Evolutionary conservation across 306 rosid species (phyloP), one percentile per base, ranked within the genome.

Genomic region (Glycine latifolia): DNA sequence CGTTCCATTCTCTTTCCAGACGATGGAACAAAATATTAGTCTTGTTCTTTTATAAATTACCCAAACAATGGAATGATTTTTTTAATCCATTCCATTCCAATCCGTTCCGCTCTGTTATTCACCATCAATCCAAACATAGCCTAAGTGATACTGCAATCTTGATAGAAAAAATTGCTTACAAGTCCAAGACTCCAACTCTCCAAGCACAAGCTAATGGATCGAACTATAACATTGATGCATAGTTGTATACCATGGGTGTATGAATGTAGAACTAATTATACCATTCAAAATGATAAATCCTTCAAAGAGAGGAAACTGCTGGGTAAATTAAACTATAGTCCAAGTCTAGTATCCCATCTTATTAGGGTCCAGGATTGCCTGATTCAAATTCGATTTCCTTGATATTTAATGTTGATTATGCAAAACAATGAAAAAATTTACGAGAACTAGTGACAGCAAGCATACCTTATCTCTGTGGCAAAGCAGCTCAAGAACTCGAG

Each of bases 391-490:
- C 3, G 44, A 39, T 73, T 49, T 39, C 35, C 67, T 12, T 6
- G 35, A 52, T 2, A 67, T 37, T 44, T 20, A 70, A 61, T 15
- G 4, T 43, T 39, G 2, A 13, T 6, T 35, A 67, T 26, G 48
- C 81, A 16, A 78, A 68, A 58, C 14, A 71, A 14, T 78, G 58
- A 60, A 26, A 26, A 26, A 26, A 0, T 26, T 26, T 33, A 47
- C 26, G 17, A 71, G 43, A 52, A 81, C 13, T 71, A 10, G 50
- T 73, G 13, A 58, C 67, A 58, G 59, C 4, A 54, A 77, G 9
- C 61, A 52, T 86, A 95, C 99, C 98, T 95, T 95, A 66, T 95
- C 99, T 73, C 99, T 87, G 65, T 95, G 98, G 90, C 99, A 95
- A 87, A 93, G 97, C 10, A 95, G 97, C 77, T 95, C 99, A 76